Conservation (phyloP, 495 filamentous ascomycete genomes). For the Podospora tetraspora region DNA sequence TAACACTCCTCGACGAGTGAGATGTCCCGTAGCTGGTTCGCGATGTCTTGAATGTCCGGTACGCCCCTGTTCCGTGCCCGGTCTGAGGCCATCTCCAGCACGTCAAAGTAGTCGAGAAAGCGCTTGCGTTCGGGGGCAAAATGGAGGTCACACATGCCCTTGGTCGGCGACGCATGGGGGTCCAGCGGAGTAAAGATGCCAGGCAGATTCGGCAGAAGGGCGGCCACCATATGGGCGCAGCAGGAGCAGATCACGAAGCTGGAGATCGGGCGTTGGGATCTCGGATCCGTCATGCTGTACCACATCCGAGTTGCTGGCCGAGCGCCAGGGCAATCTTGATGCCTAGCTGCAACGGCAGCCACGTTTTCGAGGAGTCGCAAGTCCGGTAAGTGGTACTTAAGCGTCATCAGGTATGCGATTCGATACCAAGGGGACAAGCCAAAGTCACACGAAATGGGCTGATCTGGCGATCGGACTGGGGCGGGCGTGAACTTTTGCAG, state of each 20-base stretch:
- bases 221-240: constrained; percentile 39
- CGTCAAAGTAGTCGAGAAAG: constrained; percentile 41
- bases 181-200: constrained; percentile 37
- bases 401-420: constrained; percentile 42
- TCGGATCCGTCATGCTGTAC: constrained; percentile 40
- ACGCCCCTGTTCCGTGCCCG: constrained; percentile 27
- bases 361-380: constrained; percentile 36
- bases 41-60: constrained; percentile 35
- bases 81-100: constrained; percentile 39
- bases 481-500: constrained; percentile 35
- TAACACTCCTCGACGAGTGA: constrained; percentile 35
- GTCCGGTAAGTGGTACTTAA: constrained; percentile 35
- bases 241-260: constrained; percentile 38
- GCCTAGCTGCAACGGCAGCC: constrained; percentile 31
- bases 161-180: constrained; percentile 28
- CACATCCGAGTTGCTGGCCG: constrained; percentile 32
- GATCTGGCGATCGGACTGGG: constrained; percentile 32
- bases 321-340: constrained; percentile 33
- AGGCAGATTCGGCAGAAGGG: constrained; percentile 39
- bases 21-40: constrained; percentile 31
- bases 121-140: constrained; percentile 34
- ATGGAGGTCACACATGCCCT: constrained; percentile 39
- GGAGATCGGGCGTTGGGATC: constrained; percentile 25
- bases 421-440: constrained; percentile 42
- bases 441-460: constrained; percentile 40